Percentiles rank a stretch among this genome's conserved stretches.
Conservation (phyloP, 1,284 basidiomycete species). For the Ustilago shanxiensis region DNA sequence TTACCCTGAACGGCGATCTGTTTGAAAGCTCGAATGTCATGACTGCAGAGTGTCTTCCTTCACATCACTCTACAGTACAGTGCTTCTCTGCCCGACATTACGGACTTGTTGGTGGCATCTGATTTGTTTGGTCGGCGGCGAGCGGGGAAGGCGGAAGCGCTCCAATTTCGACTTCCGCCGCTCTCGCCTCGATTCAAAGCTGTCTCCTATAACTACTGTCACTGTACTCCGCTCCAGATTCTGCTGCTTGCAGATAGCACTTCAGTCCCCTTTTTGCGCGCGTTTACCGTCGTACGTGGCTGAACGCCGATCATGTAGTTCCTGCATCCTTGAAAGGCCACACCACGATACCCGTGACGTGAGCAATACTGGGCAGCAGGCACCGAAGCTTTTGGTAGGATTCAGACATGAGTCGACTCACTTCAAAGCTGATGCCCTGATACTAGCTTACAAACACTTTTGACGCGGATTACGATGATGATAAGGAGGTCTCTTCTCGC, state of each 20-base stretch:
- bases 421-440: not conserved
- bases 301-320: slow-evolving; percentile 1
- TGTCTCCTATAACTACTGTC: too few species aligned
- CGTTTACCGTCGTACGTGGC: not conserved
- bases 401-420: not conserved
- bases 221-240: too few species aligned
- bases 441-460: not conserved
- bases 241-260: not conserved
- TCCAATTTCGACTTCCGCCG: not conserved
- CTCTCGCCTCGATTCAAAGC: too few species aligned
- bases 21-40: too few species aligned
- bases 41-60: not conserved
- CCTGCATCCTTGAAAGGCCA: not conserved
- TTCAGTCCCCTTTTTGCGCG: not conserved
- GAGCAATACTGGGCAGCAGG: too few species aligned
- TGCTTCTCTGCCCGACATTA: not conserved
- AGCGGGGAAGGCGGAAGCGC: not conserved
- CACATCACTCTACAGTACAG: not conserved
- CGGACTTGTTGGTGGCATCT: too few species aligned
- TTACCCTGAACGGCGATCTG: not conserved
- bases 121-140: not conserved
- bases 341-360: too few species aligned
- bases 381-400: not conserved
- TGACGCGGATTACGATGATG: too few species aligned
- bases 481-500: not conserved